Conservation (phyloP, 805 yeast species). For the Candida succiphila region DNA sequence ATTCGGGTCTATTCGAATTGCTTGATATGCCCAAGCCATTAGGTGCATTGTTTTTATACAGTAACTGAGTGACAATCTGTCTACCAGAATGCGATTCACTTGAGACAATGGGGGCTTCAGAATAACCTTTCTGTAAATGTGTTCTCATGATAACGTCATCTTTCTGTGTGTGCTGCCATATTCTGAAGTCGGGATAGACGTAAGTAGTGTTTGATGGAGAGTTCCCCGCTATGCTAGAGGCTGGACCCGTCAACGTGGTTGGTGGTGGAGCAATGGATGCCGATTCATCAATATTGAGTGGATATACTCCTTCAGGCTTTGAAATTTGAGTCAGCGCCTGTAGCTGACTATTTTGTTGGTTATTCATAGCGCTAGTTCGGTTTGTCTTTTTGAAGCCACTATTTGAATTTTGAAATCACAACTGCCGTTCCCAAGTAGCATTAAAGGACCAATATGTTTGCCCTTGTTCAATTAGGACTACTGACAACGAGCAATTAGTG, state of each 20-base stretch:
- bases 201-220: constrained; percentile 5
- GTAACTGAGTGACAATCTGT: constrained; percentile 33
- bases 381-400: too few relatives aligned
- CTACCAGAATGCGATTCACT: constrained; percentile 68
- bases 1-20: constrained; percentile 5
- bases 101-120: constrained; percentile 49
- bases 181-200: constrained; percentile 58
- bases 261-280: not conserved
- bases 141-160: constrained; percentile 47
- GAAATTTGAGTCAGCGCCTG: constrained; percentile 4
- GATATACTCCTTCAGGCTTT: constrained; percentile 20
- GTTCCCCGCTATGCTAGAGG: not conserved
- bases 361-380: not conserved
- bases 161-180: constrained; percentile 53
- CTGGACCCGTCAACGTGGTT: not conserved
- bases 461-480: too few relatives aligned
- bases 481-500: too few relatives aligned
- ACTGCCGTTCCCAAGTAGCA: too few relatives aligned
- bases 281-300: constrained; percentile 17
- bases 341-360: not conserved
- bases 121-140: constrained; percentile 61
- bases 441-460: too few relatives aligned
- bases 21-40: constrained; percentile 1
- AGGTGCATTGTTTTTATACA: constrained; percentile 7
- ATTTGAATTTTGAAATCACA: too few relatives aligned